Evolutionary conservation across 2,329 filamentous ascomycete genomes (phyloP), one percentile per base, ranked within the genome.

Genomic region (Verticillium tricorpus): DNA sequence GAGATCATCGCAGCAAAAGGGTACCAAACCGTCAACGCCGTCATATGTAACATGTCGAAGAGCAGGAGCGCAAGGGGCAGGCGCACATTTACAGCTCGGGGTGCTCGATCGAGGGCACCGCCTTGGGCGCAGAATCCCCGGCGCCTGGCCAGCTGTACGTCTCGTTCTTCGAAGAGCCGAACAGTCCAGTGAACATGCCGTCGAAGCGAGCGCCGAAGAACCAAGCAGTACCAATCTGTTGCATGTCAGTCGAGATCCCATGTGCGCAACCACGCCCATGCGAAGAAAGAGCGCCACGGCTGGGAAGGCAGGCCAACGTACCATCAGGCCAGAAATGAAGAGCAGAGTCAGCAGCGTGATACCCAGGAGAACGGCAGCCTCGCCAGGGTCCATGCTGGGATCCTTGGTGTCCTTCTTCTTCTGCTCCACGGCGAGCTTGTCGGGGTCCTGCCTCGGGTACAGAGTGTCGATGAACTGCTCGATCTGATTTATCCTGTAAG

Each of bases 381-480:
- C 87, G 64, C 85, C 81, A 9, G 85, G 71, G 63, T 85, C 80
- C 71, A 82, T 81, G 5, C 76, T 66, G 39, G 76, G 74, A 64
- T 84, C 76, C 61, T 78, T 72, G 58, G 68, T 70, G 64, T 76
- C 70, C 65, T 71, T 73, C 65, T 75, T 71, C 61, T 73, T 69
- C 59, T 78, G 75, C 40, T 76, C 69, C 15, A 77, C 72, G 35
- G 79, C 76, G 39, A 85, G 74, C 64, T 80, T 79, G 70, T 89
- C 88, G 55, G 90, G 85, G 65, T 91, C 87, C 76, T 97, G 92
- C 9, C 86, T 85, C 3, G 95, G 95, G 85, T 93, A 98, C 68
- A 98, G 87, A 5, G 88, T 89, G 76, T 98, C 94, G 73, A 98
- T 96, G 74, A 96, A 97, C 80, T 95, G 91, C 75, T 98, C 93